phyloP scores from a whole-genome alignment of 1,284 basidiomycete species.

The Bondarzewia mesenterica region DNA sequence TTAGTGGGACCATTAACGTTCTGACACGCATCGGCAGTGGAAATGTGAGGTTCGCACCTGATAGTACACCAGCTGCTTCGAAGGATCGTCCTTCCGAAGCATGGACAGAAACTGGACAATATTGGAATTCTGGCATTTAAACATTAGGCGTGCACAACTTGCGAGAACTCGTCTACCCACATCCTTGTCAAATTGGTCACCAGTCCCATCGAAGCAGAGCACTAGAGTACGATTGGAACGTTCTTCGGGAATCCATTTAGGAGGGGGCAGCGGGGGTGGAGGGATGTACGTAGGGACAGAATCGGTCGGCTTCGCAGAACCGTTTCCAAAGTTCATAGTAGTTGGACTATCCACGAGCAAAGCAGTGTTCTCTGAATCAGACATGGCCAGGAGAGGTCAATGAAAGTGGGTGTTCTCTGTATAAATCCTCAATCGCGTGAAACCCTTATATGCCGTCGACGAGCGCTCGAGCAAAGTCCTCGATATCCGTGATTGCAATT shows the following conservation, averaged over 20 bases:
- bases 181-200: slow-evolving; percentile 46
- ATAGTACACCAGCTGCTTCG: slow-evolving; percentile 53
- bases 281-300: no score
- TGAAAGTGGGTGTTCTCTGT: not conserved
- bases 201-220: slow-evolving; percentile 53
- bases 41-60: slow-evolving; percentile 32
- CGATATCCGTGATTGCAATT: no score
- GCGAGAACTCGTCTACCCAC: slow-evolving; percentile 23
- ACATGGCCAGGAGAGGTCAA: not conserved
- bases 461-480: no score
- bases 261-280: no score
- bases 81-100: slow-evolving; percentile 42
- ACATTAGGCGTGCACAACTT: no score
- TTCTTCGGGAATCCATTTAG: not conserved
- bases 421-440: no score
- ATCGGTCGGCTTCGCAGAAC: no score
- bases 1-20: slow-evolving; percentile 12
- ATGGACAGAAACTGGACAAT: slow-evolving; percentile 40
- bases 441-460: no score
- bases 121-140: slow-evolving; percentile 43
- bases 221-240: slow-evolving; percentile 32
- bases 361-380: no score
- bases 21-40: not conserved
- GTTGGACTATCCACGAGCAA: no score
- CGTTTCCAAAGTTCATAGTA: no score